Evolutionary conservation across 768 basidiomycete genomes (phyloP).

Genomic region (Clitopilus passeckerianus): DNA sequence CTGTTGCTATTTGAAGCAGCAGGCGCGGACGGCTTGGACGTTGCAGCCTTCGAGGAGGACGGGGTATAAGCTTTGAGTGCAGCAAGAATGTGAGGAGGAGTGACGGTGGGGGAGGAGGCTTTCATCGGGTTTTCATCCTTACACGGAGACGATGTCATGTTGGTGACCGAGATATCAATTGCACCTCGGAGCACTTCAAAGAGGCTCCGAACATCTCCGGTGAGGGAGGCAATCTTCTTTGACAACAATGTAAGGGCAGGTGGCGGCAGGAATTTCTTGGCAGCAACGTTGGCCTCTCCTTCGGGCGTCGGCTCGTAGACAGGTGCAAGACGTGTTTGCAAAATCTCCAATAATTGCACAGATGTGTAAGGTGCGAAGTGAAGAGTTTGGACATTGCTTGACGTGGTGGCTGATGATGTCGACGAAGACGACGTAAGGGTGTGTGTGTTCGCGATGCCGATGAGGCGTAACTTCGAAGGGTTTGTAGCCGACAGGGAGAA

Average conservation of each 20-base stretch:
- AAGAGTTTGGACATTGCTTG: conserved; percentile 49
- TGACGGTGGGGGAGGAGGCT: conserved; percentile 38
- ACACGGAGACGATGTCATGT: conserved; percentile 11
- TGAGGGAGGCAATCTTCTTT: conserved; percentile 76
- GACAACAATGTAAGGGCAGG: conserved; percentile 66
- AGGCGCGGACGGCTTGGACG: conserved; percentile 16
- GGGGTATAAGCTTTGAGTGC: conserved; percentile 72
- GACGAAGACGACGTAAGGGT: conserved; percentile 59
- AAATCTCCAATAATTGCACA: conserved; percentile 62
- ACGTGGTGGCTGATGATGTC: conserved; percentile 26
- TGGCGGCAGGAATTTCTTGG: conserved; percentile 54
- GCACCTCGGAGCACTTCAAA: conserved; percentile 80
- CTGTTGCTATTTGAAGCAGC: conserved; percentile 32
- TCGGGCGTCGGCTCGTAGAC: conserved; percentile 33
- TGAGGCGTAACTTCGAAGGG: conserved; percentile 53
- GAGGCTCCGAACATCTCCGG: conserved; percentile 77
- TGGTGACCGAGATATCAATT: conserved; percentile 60
- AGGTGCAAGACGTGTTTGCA: conserved; percentile 56
- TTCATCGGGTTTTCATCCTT: conserved; percentile 29
- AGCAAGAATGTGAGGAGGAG: conserved; percentile 63
- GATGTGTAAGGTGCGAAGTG: conserved; percentile 82
- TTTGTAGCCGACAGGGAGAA: conserved; percentile 63
- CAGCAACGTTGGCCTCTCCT: conserved; percentile 17
- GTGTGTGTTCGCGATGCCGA: conserved; percentile 89
- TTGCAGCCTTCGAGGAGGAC: conserved; percentile 24